These are phyloP conservation scores for Magnolia officinalis DNA, from an alignment of 164 flowering plant genomes.

Conservation along the genomic window DNA sequence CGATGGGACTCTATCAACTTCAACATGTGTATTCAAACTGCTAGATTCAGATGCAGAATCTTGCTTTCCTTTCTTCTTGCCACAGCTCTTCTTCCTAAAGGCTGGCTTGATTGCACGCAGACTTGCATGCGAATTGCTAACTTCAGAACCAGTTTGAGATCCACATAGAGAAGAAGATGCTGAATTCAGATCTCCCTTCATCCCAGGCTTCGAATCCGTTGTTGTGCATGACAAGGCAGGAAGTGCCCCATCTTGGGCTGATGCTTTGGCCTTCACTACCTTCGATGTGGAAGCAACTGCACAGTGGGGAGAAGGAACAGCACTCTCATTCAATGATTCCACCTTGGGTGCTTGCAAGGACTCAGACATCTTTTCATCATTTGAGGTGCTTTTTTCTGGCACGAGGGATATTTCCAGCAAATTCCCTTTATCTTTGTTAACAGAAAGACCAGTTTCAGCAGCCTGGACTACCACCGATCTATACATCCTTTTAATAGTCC, in stretches of 20 bases:
- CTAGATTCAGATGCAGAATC: conserved; percentile 24
- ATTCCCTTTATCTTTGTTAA: conserved; percentile 40
- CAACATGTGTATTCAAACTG: conserved; percentile 13
- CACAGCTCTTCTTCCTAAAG: conserved; percentile 37
- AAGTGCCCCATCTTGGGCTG: conserved; percentile 15
- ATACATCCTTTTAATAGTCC: conserved; percentile 51
- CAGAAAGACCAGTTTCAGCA: conserved; percentile 35
- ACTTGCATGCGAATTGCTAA: conserved; percentile 27
- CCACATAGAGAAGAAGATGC: conserved; percentile 20
- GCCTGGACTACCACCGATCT: conserved; percentile 55
- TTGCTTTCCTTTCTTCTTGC: conserved; percentile 50
- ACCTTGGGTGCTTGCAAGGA: conserved; percentile 15
- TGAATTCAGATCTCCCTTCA: conserved; percentile 19
- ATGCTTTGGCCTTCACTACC: conserved; percentile 13
- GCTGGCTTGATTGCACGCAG: conserved; percentile 31
- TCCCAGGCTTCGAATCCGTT: conserved; percentile 11
- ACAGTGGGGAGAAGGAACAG: conserved; percentile 17
- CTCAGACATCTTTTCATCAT: conserved; percentile 24
- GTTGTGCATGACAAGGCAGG: conserved; percentile 4
- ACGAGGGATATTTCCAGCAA: conserved; percentile 58
- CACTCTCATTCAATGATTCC: conserved; percentile 19
- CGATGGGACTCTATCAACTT: conserved; percentile 11
- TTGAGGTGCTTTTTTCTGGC: conserved; percentile 36
- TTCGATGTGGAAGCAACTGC: conserved; percentile 14
- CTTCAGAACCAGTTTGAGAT: conserved; percentile 15